Evolutionary conservation across 169 alveolate genomes (phyloP), one percentile per base, ranked within the genome.

Genomic region (Babesia ovata): DNA sequence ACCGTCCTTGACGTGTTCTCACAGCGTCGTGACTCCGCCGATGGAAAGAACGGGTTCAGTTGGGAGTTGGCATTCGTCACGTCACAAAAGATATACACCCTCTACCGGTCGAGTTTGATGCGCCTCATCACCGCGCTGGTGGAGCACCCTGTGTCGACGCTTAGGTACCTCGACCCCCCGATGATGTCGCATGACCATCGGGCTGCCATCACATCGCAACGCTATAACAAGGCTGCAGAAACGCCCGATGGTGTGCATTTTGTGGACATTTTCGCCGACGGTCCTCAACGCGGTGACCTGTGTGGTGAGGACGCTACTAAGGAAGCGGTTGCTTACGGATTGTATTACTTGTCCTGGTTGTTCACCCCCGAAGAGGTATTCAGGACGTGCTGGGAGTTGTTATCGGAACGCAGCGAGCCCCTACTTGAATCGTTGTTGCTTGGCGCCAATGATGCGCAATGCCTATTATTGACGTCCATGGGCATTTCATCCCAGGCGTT

Each of bases 311-410:
- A 53, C 21, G 52, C 17, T 3, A 33, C 46, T 21, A 62, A 29
- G 67, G 76, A 48, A 13, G 52, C 56, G 16, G 50, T 79, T 16
- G 87, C 81, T 3, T 48, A 70, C 62, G 74, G 81, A 0, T 29
- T 79, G 72, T 79, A 79, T 72, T 79, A 79, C 69, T 17, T 79
- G 19, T 65, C 77, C 29, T 79, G 87, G 87, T 52, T 79, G 13
- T 79, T 70, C 48, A 70, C 81, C 11, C 78, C 84, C 2, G 87
- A 79, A 54, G 75, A 59, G 46, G 63, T 79, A 9, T 79, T 71
- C 66, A 52, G 29, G 54, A 60, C 57, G 16, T 65, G 75, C 53
- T 75, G 84, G 84, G 45, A 50, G 39, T 36, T 77, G 16, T 21
- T 66, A 4, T 9, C 67, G 26, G 59, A 39, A 0, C 46, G 50